Percentiles rank a stretch among this genome's conserved stretches.
Conservation (phyloP, 2,329 filamentous ascomycete genomes). For the Hortaea werneckii region DNA sequence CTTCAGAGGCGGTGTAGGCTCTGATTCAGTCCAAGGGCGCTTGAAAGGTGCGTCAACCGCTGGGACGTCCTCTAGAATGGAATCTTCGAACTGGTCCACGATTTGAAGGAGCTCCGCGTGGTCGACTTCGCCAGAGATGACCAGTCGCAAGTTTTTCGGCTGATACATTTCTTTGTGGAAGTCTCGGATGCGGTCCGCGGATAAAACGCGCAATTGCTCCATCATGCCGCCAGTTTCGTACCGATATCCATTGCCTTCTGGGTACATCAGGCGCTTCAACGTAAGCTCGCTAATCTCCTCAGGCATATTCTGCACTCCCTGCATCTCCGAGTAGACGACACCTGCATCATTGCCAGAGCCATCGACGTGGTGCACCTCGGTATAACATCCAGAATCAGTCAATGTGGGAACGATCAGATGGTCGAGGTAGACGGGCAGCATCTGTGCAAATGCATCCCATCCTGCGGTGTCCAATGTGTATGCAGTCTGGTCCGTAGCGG, state of each 20-base stretch:
- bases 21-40: constrained; percentile 83
- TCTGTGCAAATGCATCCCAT: constrained; percentile 93
- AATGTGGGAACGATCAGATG: constrained; percentile 85
- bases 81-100: constrained; percentile 78
- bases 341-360: constrained; percentile 86
- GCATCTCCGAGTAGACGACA: constrained; percentile 93
- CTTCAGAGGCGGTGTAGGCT: constrained; percentile 60
- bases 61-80: constrained; percentile 74
- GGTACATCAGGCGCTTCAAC: constrained; percentile 72
- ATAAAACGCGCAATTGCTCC: constrained; percentile 75
- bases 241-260: constrained; percentile 79
- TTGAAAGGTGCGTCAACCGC: constrained; percentile 64
- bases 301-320: constrained; percentile 79
- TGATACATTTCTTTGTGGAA: constrained; percentile 98
- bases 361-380: constrained; percentile 93
- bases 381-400: constrained; percentile 86
- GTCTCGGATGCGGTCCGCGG: constrained; percentile 79
- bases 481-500: constrained; percentile 88
- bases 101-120: constrained; percentile 70
- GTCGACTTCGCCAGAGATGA: constrained; percentile 86
- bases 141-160: constrained; percentile 83
- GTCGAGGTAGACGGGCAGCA: constrained; percentile 88
- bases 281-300: constrained; percentile 79
- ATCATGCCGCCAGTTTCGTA: constrained; percentile 99
- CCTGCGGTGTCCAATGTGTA: constrained; percentile 93